phyloP scores from a whole-genome alignment of 768 basidiomycete species.

The Pleurotus giganteus region DNA sequence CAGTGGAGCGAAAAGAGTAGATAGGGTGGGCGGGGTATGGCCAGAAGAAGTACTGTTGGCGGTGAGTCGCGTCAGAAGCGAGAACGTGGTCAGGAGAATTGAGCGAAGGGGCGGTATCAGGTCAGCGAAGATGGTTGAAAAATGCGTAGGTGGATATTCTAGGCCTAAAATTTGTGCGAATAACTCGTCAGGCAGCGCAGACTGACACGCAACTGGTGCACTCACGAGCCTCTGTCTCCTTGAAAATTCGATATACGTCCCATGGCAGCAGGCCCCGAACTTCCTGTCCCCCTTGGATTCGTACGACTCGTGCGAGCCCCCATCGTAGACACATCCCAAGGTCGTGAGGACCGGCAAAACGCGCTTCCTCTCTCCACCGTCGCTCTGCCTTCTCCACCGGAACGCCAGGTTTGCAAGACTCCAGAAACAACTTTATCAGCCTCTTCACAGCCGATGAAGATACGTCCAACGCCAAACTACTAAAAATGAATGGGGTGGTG shows the following conservation, averaged over 20 bases:
- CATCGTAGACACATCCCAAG: constrained; percentile 91
- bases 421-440: constrained; percentile 80
- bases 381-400: constrained; percentile 43
- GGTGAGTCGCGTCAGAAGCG: constrained; percentile 78
- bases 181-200: constrained; percentile 10
- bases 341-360: constrained; percentile 83
- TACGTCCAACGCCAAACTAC: constrained; percentile 82
- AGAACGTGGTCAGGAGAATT: constrained; percentile 67
- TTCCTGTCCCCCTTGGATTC: constrained; percentile 66
- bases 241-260: constrained; percentile 82
- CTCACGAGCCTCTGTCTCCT: constrained; percentile 80
- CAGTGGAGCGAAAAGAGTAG: constrained; percentile 85
- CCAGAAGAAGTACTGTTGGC: constrained; percentile 85
- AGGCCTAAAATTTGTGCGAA: constrained; percentile 37
- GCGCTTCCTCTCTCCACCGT: constrained; percentile 77
- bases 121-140: constrained; percentile 61
- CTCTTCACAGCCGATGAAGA: constrained; percentile 70
- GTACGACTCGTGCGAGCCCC: constrained; percentile 79
- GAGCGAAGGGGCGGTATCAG: constrained; percentile 53
- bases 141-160: constrained; percentile 70
- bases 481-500: constrained; percentile 90
- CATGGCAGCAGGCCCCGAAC: constrained; percentile 84
- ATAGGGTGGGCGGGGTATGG: constrained; percentile 87
- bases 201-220: constrained; percentile 13
- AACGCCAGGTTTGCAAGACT: constrained; percentile 43